A percentile compares a stretch with the other conserved stretches of the same genome.
phyloP scores from a whole-genome alignment of 352 stramenopile genomes.

The Globisporangium uncinulatum region DNA sequence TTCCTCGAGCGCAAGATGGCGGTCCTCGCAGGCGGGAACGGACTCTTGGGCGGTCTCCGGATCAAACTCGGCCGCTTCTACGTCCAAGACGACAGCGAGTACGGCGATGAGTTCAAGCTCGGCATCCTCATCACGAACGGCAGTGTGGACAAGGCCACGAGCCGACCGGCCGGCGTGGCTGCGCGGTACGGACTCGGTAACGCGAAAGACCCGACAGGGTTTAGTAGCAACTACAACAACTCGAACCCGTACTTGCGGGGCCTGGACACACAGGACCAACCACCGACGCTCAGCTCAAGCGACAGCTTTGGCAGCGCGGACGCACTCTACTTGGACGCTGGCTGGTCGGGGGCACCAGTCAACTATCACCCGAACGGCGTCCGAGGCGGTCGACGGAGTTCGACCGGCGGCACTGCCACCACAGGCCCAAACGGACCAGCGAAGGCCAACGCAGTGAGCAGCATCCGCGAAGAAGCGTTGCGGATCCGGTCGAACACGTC shows the following conservation, averaged over 20 bases:
- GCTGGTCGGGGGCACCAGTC: background rate
- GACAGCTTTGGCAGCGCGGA: conserved; percentile 24
- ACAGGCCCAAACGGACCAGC: too few relatives aligned
- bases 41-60: conserved; percentile 51
- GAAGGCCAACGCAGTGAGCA: conserved; percentile 16
- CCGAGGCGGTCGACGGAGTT: conserved; percentile 3
- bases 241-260: conserved; percentile 14
- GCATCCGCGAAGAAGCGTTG: conserved; percentile 68
- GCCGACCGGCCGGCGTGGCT: background rate
- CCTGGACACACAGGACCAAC: conserved; percentile 19
- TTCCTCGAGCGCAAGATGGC: conserved; percentile 59
- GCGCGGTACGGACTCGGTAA: conserved; percentile 3
- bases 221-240: conserved; percentile 18
- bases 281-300: conserved; percentile 13
- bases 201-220: conserved; percentile 16
- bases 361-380: background rate
- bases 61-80: conserved; percentile 78
- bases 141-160: conserved; percentile 2
- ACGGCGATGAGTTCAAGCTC: conserved; percentile 74
- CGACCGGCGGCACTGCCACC: conserved; percentile 5
- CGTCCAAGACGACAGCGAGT: conserved; percentile 53
- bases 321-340: conserved; percentile 25
- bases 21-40: conserved; percentile 27
- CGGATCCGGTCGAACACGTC: conserved; percentile 55
- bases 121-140: conserved; percentile 58